Conservation (phyloP, 1,139 yeast species). For the Protomyces macrosporus region DNA sequence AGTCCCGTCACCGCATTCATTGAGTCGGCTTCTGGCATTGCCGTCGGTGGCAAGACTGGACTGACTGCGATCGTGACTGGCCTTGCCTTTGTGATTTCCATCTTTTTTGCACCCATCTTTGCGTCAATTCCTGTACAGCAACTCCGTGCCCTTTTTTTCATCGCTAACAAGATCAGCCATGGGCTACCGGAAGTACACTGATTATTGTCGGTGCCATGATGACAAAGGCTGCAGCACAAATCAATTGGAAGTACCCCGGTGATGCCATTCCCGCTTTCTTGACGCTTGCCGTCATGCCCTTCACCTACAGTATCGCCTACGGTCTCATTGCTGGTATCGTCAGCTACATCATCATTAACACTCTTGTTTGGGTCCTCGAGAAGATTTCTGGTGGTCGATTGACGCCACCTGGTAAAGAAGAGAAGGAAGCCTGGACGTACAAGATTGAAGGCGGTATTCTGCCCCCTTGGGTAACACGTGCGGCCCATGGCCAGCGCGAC, state of each 20-base stretch:
- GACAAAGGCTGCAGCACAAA: slow-evolving; percentile 30
- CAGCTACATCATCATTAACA: slow-evolving; percentile 30
- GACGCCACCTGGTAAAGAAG: slow-evolving; percentile 30
- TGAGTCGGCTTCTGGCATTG: slow-evolving; percentile 32
- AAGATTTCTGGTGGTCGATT: slow-evolving; percentile 29
- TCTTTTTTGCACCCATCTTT: slow-evolving; percentile 32
- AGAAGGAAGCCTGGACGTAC: slow-evolving; percentile 32
- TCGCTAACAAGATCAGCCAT: slow-evolving; percentile 7
- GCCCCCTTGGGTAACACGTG: slow-evolving; percentile 24
- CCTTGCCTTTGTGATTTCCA: slow-evolving; percentile 31
- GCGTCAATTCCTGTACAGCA: slow-evolving; percentile 29
- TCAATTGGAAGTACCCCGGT: slow-evolving; percentile 31
- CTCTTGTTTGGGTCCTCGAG: slow-evolving; percentile 25
- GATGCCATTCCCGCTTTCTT: slow-evolving; percentile 32
- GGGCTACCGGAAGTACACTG: slow-evolving; percentile 33
- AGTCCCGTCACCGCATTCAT: slow-evolving; percentile 32
- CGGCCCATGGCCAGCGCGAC: slow-evolving; percentile 7
- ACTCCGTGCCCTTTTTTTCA: too few relatives aligned
- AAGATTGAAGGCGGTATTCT: slow-evolving; percentile 27
- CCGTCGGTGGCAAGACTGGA: slow-evolving; percentile 32
- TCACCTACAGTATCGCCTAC: slow-evolving; percentile 32
- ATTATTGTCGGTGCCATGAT: slow-evolving; percentile 32
- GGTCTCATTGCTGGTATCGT: slow-evolving; percentile 32
- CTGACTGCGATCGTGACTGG: slow-evolving; percentile 31
- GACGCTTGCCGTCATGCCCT: slow-evolving; percentile 33